These are phyloP conservation scores for Tylopilus balloui DNA, from an alignment of 768 basidiomycete genomes.

Conservation along the genomic window DNA sequence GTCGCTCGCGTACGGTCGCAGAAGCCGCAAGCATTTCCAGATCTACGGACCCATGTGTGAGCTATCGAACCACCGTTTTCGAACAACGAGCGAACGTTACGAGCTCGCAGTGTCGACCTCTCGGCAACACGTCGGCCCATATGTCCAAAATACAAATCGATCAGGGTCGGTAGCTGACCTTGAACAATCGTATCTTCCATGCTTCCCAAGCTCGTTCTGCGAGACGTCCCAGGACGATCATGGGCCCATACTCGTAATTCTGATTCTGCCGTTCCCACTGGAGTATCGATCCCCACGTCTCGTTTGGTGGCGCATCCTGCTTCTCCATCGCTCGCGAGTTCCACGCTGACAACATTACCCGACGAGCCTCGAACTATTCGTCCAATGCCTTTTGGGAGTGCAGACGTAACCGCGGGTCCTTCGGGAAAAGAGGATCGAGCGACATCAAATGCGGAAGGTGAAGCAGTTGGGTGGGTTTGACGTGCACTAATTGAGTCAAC, in stretches of 20 bases:
- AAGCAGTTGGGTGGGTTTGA: background rate
- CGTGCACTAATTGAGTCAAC: background rate
- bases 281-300: constrained; percentile 41
- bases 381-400: constrained; percentile 64
- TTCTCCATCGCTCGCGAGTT: constrained; percentile 53
- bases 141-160: background rate
- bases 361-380: constrained; percentile 76
- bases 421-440: constrained; percentile 1
- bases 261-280: constrained; percentile 7
- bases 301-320: constrained; percentile 16
- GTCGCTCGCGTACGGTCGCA: constrained; percentile 47
- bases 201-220: background rate
- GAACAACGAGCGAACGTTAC: constrained; percentile 1
- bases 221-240: background rate
- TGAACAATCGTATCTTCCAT: constrained; percentile 7
- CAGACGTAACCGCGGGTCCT: constrained; percentile 19
- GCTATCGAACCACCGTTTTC: background rate
- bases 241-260: constrained; percentile 21
- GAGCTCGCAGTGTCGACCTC: background rate
- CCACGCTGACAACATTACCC: constrained; percentile 70
- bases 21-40: constrained; percentile 60
- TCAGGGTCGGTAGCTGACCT: constrained; percentile 33
- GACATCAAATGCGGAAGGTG: background rate
- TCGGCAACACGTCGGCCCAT: constrained; percentile 1
- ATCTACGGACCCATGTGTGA: constrained; percentile 37